Evolutionary conservation across 257 asterid genomes (phyloP), one percentile per base, ranked within the genome.

Genomic region (Jaltomata sinuosa): DNA sequence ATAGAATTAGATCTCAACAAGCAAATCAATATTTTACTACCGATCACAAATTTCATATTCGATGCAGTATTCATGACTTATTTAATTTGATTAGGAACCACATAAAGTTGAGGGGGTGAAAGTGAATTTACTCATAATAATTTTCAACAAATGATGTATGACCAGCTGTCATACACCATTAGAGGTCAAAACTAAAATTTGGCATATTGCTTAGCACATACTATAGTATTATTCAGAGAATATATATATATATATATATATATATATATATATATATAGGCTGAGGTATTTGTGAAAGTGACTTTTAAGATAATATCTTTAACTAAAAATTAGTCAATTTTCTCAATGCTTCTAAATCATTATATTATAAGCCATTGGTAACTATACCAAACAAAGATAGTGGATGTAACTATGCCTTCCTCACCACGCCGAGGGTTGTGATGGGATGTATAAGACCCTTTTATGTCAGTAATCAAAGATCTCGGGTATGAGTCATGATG

Each of bases 371-470:
- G 32, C 32, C 53, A 71, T n/a, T 71, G 55, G n/a, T 59, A 49
- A 64, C 3, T 36, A 27, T 34, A 36, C 47, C 53, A 83, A 19
- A 69, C 21, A 85, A 47, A 22, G 83, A 81, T 45, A 84, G 89
- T 76, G 89, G 85, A 78, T 55, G 77, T 87, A 86, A 84, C 82
- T 86, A 80, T 52, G 84, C 47, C 31, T 83, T 47, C 82, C 0
- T 65, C 1, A 16, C 0, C 8, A 32, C 11, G 11, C 5, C 3
- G 21, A 16, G 25, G 61, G 7, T 19, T 18, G 3, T 54, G 61
- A 54, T 7, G 8, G 4, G 3, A 54, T 19, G 61, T 7, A 54
- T 18, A 54, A 2, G 0, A 19, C 0, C 0, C 2, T 29, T 6
- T 29, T 2, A 0, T 7, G 0, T 29, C 6, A 62, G 6, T 12